A percentile compares a stretch with the other conserved stretches of the same genome.
These are phyloP conservation scores for Thelephora aurantiotincta DNA, from an alignment of 768 basidiomycete genomes.

Conservation along the genomic window DNA sequence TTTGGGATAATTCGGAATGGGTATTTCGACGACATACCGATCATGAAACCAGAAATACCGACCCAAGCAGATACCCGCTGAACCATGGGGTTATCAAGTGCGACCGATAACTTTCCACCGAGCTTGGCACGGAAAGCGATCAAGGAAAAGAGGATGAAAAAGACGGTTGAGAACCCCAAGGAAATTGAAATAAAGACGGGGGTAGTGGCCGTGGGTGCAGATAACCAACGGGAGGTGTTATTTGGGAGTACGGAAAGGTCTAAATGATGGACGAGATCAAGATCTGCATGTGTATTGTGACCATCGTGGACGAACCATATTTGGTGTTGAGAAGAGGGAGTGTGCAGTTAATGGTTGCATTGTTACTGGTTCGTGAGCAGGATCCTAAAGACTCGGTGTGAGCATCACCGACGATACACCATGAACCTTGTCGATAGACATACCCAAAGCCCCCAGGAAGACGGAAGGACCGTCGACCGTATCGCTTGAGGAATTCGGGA, in stretches of 20 bases:
- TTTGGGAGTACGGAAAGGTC: constrained; percentile 51
- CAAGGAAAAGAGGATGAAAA: constrained; percentile 51
- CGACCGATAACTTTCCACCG: constrained; percentile 31
- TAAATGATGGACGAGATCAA: constrained; percentile 15
- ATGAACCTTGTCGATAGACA: constrained; percentile 5
- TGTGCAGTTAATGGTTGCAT: constrained; percentile 41
- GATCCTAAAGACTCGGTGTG: constrained; percentile 33
- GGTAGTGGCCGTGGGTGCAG: constrained; percentile 45
- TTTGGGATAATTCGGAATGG: neutral
- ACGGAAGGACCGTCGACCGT: constrained; percentile 53
- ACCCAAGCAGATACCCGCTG: constrained; percentile 58
- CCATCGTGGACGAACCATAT: constrained; percentile 35
- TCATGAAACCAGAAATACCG: constrained; percentile 62
- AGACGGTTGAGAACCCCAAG: constrained; percentile 39
- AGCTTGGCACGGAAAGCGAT: constrained; percentile 56
- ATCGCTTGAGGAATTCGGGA: constrained; percentile 12
- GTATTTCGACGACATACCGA: constrained; percentile 29
- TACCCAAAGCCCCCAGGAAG: constrained; percentile 54
- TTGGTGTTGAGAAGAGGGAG: constrained; percentile 35
- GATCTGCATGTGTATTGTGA: neutral
- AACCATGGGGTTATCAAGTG: constrained; percentile 40
- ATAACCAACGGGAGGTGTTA: constrained; percentile 40
- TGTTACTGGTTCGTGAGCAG: constrained; percentile 39
- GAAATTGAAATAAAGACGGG: constrained; percentile 52
- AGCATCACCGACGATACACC: constrained; percentile 3